phyloP scores from a whole-genome alignment of 106 monocot genomes.

The Ottelia alismoides region DNA sequence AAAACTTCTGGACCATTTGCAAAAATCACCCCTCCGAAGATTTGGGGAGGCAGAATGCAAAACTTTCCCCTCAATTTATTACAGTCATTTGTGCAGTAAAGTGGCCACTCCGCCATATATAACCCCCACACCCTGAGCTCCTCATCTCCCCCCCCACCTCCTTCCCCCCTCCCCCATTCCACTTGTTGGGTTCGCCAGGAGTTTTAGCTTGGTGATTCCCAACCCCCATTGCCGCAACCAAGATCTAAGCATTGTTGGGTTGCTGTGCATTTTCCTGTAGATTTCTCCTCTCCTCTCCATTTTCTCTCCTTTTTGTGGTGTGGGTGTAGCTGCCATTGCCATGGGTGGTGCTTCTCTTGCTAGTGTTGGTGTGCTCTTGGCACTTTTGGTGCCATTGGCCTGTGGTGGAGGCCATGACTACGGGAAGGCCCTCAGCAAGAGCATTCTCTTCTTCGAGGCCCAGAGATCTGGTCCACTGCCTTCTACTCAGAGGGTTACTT shows the following conservation, averaged over 20 bases:
- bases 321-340: too few relatives aligned
- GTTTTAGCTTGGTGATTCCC: not conserved
- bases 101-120: conserved; percentile 3
- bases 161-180: not conserved
- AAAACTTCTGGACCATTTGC: too few relatives aligned
- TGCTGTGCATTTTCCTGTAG: not conserved
- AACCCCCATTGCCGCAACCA: not conserved
- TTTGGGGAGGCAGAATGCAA: too few relatives aligned
- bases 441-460: conserved; percentile 39
- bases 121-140: not conserved
- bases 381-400: conserved; percentile 4
- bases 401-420: conserved; percentile 52
- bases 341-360: not conserved
- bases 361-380: not conserved
- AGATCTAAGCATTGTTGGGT: not conserved
- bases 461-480: conserved; percentile 86
- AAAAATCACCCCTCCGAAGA: too few relatives aligned
- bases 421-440: conserved; percentile 39
- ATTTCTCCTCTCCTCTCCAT: not conserved
- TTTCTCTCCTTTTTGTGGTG: too few relatives aligned
- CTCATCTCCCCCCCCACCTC: not conserved
- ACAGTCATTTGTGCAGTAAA: too few relatives aligned
- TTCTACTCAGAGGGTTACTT: conserved; percentile 45
- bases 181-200: not conserved
- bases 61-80: too few relatives aligned